Base-by-base conservation (phyloP, 208 protist genomes). In the Crithidia brevicula region DNA sequence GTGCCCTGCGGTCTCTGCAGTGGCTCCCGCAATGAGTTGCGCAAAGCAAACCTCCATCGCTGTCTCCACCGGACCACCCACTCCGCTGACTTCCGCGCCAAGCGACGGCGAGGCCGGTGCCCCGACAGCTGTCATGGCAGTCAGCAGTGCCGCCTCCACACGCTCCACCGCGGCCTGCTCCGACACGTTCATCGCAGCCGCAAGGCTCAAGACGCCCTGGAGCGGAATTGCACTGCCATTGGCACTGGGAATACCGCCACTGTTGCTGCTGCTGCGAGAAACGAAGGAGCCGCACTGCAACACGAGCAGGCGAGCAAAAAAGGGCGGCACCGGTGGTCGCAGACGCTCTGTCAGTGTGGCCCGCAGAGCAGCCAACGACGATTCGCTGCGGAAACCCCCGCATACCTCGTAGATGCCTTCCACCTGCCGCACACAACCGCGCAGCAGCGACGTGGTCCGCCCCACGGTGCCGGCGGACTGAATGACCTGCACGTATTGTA, bases 391-490 rank as follows among this genome's bases (percentile, higher is more conserved):
- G 54, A 73, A 43, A 1, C 57, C 46, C 7, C 25, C 56, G 47
- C 70, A 70, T 11, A 40, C 31, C 8, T 76, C 70, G 47, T 66
- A 76, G 64, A 78, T 72, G 45, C 59, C 50, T 31, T 72, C 65
- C 50, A 68, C 45, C 62, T 78, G 72, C 52, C 63, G 70, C 47
- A 76, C 70, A 30, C 70, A 76, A 18, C 70, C 70, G 31, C 70
- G 70, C 28, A 76, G 42, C 47, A 68, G 23, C 22, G 64, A 71
- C 15, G 63, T 71, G 28, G 58, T 67, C 25, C 72, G 65, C 30
- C 64, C 57, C 22, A 67, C 57, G 15, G 58, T 28, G 0, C 64
- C 72, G 42, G 58, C 58, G 5, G 57, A 78, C 28, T 68, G 54
- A 16, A 76, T 45, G 9, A 67, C 45, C 47, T 70, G 59, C 40